These are phyloP conservation scores for Asterella californica DNA, from an alignment of 225 moss, liverwort and hornwort species.

Conservation along the genomic window DNA sequence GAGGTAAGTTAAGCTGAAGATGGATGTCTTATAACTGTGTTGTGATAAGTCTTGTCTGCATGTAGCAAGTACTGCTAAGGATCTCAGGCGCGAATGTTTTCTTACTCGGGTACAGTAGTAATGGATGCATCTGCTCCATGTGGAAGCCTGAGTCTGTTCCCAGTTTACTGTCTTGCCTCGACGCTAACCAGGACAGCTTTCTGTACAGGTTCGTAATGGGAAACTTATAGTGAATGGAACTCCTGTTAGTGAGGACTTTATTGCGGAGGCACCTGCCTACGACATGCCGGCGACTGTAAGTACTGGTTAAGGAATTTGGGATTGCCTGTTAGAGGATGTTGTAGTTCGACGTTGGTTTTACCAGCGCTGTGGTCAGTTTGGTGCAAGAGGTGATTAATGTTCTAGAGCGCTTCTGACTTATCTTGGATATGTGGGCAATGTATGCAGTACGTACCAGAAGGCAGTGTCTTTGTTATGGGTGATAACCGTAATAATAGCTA, in stretches of 20 bases:
- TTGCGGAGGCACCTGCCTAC: constrained; percentile 86
- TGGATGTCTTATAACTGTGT: not conserved
- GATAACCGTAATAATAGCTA: constrained; percentile 99
- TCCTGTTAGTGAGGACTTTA: constrained; percentile 67
- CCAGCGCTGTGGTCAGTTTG: not conserved
- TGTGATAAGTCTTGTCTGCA: not conserved
- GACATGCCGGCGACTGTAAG: constrained; percentile 75
- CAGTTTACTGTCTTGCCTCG: not conserved
- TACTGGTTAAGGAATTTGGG: not conserved
- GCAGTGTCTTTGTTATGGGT: constrained; percentile 94
- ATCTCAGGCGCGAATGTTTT: no score
- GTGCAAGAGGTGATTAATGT: no score
- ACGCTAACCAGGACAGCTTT: not conserved
- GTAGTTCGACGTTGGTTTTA: not conserved
- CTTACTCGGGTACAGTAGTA: not conserved
- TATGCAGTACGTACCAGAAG: constrained; percentile 91
- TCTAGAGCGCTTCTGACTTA: not conserved
- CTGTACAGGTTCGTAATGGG: constrained; percentile 75
- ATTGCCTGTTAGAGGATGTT: not conserved
- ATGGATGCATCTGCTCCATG: not conserved
- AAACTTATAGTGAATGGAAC: constrained; percentile 69
- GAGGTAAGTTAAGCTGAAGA: constrained; percentile 44
- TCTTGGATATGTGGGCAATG: not conserved
- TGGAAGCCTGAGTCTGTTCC: not conserved
- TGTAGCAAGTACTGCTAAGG: not conserved